Percentiles rank a stretch among this genome's conserved stretches.
These are phyloP conservation scores for Astraeus odoratus DNA, from an alignment of 768 basidiomycete species.

Conservation along the genomic window DNA sequence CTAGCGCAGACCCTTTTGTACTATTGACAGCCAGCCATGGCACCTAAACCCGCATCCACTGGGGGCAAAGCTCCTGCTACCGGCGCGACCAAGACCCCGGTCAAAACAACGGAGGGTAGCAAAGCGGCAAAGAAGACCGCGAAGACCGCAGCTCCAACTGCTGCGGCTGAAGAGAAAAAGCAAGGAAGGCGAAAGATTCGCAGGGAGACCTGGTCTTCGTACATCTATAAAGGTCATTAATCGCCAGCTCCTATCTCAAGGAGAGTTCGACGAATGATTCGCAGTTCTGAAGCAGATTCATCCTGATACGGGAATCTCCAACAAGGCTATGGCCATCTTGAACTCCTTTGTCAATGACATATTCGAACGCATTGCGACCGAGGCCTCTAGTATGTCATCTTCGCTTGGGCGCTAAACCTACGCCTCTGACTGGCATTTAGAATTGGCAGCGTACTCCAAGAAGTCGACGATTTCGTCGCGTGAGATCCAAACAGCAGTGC, in stretches of 20 bases:
- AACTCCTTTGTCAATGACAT: constrained; percentile 97
- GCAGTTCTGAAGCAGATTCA: constrained; percentile 94
- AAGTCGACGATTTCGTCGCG: constrained; percentile 98
- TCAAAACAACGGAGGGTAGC: constrained; percentile 43
- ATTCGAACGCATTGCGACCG: constrained; percentile 87
- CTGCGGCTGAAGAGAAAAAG: constrained; percentile 64
- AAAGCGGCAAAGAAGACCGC: constrained; percentile 81
- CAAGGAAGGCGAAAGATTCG: constrained; percentile 81
- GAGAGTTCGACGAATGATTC: background rate
- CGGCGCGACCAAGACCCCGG: constrained; percentile 55
- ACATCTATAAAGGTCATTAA: constrained; percentile 75
- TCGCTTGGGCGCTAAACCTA: background rate
- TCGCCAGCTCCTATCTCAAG: background rate
- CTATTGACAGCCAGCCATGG: constrained; percentile 28
- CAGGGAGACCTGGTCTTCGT: constrained; percentile 92
- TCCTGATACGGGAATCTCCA: constrained; percentile 98
- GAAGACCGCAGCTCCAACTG: constrained; percentile 38
- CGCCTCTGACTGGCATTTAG: constrained; percentile 31
- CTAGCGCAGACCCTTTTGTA: background rate
- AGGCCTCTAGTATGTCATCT: constrained; percentile 69
- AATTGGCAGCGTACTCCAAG: constrained; percentile 96
- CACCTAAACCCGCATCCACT: constrained; percentile 63
- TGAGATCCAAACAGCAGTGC: constrained; percentile 96
- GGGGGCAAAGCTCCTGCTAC: constrained; percentile 68
- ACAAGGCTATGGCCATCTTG: constrained; percentile 96